Conservation (phyloP, 768 basidiomycete species). For the Hericium coralloides region DNA sequence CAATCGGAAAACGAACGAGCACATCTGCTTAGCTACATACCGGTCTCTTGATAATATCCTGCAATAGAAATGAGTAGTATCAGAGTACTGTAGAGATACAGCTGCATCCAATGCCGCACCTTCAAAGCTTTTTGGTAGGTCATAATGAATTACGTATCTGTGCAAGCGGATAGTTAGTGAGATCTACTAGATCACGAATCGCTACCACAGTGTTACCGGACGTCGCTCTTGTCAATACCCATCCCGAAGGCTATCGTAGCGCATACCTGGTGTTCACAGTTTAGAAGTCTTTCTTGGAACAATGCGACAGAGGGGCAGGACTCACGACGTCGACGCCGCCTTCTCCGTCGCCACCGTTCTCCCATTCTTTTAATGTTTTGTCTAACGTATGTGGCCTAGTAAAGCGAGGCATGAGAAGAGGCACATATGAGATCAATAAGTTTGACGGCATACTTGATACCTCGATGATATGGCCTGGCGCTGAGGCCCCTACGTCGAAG, state of each 20-base stretch:
- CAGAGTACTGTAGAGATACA: neutral
- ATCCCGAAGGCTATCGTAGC: constrained; percentile 82
- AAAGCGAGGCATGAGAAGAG: neutral
- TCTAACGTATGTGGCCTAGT: constrained; percentile 42
- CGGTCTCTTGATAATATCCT: constrained; percentile 89
- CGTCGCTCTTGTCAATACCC: constrained; percentile 79
- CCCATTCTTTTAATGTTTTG: constrained; percentile 47
- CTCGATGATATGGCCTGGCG: constrained; percentile 68
- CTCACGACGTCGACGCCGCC: constrained; percentile 58
- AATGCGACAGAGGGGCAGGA: neutral
- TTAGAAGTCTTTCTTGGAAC: neutral
- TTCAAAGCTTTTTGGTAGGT: constrained; percentile 78
- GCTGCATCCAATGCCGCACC: constrained; percentile 29
- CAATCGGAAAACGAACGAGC: neutral
- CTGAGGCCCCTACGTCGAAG: constrained; percentile 60
- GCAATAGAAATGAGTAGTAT: too few relatives aligned
- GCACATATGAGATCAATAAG: neutral
- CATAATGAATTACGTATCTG: constrained; percentile 74
- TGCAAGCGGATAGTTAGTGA: neutral
- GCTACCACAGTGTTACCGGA: constrained; percentile 34
- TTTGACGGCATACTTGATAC: constrained; percentile 31
- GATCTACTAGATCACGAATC: neutral
- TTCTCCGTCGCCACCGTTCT: constrained; percentile 40
- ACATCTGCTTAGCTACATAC: constrained; percentile 24
- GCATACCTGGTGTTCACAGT: constrained; percentile 39